Base-by-base conservation (phyloP, 305 asterid genomes). In the Petunia hybrid region DNA sequence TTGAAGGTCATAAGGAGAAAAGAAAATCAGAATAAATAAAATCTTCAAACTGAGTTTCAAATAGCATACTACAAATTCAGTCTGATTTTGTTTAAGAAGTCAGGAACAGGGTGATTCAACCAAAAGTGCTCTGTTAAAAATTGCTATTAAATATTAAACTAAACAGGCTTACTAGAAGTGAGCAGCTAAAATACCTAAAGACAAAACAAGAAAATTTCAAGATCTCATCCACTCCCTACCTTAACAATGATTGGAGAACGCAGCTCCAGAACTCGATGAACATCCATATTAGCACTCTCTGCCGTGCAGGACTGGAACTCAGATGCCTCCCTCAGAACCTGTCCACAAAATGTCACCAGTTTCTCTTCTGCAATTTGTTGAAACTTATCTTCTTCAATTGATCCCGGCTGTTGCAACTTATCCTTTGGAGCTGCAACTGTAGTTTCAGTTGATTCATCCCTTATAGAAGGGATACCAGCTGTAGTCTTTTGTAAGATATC, bases 401-500 rank as follows among this genome's bases (percentile, higher is more conserved):
- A 85, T 69, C 86, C 86, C 10, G 56, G 43, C 45, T 10, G 69
- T 68, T 8, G 14, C 77, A 45, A 59, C 70, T 61, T 59, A 69
- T 83, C 84, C 14, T 77, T 86, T 55, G 83, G 71, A 80, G 56
- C 83, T 61, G 77, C 76, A 64, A 73, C 62, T 80, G 68, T 76
- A 12, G 63, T 61, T 82, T 78, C 81, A 22, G 68, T 16, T 59
- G 62, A 46, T 63, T 81, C 91, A 82, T 85, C 93, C 46, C 80
- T 81, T 57, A 80, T 80, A 76, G 51, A 22, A 79, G 87, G 85
- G 85, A 81, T 82, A 13, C 83, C 83, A 55, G 86, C 81, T 22
- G 98, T 94, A 36, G 98, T 80, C 92, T 94, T 94, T 81, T 96
- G 98, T 83, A 96, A 91, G 85, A 94, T 88, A 87, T 96, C 98